Conservation (phyloP, 2,329 filamentous ascomycete species). For the Pseudopyricularia javanii region DNA sequence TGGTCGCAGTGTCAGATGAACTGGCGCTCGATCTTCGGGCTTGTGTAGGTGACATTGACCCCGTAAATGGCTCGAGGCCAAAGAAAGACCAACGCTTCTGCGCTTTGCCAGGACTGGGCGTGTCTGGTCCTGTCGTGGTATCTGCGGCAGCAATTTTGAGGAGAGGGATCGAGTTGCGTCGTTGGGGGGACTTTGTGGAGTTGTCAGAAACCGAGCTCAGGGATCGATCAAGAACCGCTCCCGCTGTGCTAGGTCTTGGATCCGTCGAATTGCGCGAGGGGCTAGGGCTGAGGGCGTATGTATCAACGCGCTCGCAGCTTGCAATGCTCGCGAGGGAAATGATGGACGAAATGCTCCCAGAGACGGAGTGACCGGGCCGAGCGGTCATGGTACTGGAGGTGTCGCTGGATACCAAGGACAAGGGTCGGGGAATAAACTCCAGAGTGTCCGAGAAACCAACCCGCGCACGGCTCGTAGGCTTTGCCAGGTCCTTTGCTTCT, state of each 20-base stretch:
- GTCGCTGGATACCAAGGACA: conserved; percentile 76
- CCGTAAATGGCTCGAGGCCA: conserved; percentile 41
- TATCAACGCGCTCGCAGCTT: conserved; percentile 25
- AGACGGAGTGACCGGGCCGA: conserved; percentile 58
- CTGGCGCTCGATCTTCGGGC: conserved; percentile 32
- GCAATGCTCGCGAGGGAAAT: conserved; percentile 43
- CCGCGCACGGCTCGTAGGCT: conserved; percentile 35
- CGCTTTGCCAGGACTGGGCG: conserved; percentile 36
- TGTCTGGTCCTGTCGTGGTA: conserved; percentile 18
- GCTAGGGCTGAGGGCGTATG: conserved; percentile 20
- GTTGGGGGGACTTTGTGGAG: conserved; percentile 25
- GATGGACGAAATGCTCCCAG: conserved; percentile 70
- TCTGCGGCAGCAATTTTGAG: conserved; percentile 28
- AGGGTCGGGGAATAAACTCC: conserved; percentile 70
- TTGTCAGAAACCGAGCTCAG: conserved; percentile 21
- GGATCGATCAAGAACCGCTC: conserved; percentile 50
- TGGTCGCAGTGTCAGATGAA: conserved; percentile 26
- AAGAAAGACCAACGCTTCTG: conserved; percentile 52
- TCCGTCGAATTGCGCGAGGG: conserved; percentile 29
- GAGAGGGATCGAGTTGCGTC: conserved; percentile 48
- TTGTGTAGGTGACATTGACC: conserved; percentile 31
- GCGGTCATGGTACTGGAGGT: conserved; percentile 67
- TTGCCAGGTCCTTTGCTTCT: conserved; percentile 8
- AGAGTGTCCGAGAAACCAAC: conserved; percentile 78
- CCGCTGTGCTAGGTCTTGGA: conserved; percentile 56